phyloP scores from a whole-genome alignment of 805 yeast species.

The Hanseniaspora valbyensis region DNA sequence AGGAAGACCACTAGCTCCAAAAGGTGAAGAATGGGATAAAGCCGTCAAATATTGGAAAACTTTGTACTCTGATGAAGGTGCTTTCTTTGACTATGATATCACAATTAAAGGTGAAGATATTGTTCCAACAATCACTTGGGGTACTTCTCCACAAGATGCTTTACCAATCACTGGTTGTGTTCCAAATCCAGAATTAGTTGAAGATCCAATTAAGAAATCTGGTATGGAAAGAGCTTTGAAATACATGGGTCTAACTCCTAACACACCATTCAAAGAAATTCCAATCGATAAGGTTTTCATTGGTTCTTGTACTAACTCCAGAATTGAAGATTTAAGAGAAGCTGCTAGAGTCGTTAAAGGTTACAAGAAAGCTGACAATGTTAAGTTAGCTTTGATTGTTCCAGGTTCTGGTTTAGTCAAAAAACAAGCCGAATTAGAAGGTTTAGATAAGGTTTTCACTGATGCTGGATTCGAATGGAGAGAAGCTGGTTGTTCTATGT shows the following conservation, averaged over 20 bases:
- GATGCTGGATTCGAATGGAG: slow-evolving; percentile 98
- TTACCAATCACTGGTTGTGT: slow-evolving; percentile 82
- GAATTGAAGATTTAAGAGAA: slow-evolving; percentile 91
- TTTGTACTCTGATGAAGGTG: slow-evolving; percentile 78
- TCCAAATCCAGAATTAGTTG: slow-evolving; percentile 73
- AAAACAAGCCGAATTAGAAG: slow-evolving; percentile 87
- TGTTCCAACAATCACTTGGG: slow-evolving; percentile 97
- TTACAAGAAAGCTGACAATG: slow-evolving; percentile 68
- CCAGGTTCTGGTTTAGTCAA: slow-evolving; percentile 97
- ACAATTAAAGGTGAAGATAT: slow-evolving; percentile 72
- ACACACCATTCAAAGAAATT: slow-evolving; percentile 65
- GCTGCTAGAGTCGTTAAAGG: slow-evolving; percentile 93
- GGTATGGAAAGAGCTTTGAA: slow-evolving; percentile 86
- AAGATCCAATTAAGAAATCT: slow-evolving; percentile 62
- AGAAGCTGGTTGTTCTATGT: slow-evolving; percentile 99
- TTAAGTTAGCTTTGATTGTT: slow-evolving; percentile 77
- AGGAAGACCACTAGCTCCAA: slow-evolving; percentile 91
- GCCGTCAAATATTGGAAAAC: slow-evolving; percentile 88
- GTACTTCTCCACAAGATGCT: slow-evolving; percentile 98
- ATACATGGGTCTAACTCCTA: slow-evolving; percentile 84
- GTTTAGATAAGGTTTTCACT: slow-evolving; percentile 78
- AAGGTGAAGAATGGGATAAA: slow-evolving; percentile 89
- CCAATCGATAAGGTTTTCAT: slow-evolving; percentile 86
- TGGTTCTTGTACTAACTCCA: slow-evolving; percentile 96
- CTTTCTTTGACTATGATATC: slow-evolving; percentile 76